These are phyloP conservation scores for Ascocoryne sarcoides DNA, from an alignment of 2,329 filamentous ascomycete genomes.

Conservation along the genomic window DNA sequence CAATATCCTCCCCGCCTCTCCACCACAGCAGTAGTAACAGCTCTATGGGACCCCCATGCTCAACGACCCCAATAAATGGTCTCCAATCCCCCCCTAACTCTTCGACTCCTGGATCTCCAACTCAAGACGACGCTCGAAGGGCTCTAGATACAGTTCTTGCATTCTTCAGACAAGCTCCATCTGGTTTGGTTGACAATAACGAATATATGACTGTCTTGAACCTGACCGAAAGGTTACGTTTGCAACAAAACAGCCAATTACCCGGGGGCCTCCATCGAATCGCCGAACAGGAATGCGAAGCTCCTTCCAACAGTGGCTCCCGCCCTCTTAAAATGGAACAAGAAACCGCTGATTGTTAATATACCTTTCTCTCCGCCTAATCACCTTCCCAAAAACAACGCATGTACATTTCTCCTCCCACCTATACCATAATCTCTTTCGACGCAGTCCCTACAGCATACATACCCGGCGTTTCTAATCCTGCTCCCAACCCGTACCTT, in stretches of 20 bases:
- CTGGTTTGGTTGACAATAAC: constrained; percentile 62
- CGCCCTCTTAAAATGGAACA: constrained; percentile 28
- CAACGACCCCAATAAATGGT: constrained; percentile 29
- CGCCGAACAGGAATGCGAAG: constrained; percentile 27
- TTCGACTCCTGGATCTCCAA: constrained; percentile 54
- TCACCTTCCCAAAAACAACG: constrained; percentile 7
- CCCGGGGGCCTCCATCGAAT: constrained; percentile 33
- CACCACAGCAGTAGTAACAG: constrained; percentile 43
- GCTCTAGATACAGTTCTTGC: constrained; percentile 74
- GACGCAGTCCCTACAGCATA: constrained; percentile 2
- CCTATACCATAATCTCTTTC: not conserved
- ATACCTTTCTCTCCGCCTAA: constrained; percentile 19
- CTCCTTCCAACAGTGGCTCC: constrained; percentile 8
- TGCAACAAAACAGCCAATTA: constrained; percentile 40
- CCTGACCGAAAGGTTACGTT: constrained; percentile 75
- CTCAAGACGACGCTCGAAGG: constrained; percentile 75
- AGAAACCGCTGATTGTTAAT: too few species aligned
- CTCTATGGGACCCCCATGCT: constrained; percentile 36
- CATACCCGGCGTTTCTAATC: not conserved
- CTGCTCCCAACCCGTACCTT: not conserved
- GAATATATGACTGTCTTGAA: constrained; percentile 73
- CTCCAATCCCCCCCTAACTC: constrained; percentile 40
- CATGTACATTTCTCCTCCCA: not conserved
- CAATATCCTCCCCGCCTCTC: constrained; percentile 36
- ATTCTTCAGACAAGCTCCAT: constrained; percentile 64